phyloP scores from a whole-genome alignment of 2,329 filamentous ascomycete genomes.

The Aureobasidium zeae region DNA sequence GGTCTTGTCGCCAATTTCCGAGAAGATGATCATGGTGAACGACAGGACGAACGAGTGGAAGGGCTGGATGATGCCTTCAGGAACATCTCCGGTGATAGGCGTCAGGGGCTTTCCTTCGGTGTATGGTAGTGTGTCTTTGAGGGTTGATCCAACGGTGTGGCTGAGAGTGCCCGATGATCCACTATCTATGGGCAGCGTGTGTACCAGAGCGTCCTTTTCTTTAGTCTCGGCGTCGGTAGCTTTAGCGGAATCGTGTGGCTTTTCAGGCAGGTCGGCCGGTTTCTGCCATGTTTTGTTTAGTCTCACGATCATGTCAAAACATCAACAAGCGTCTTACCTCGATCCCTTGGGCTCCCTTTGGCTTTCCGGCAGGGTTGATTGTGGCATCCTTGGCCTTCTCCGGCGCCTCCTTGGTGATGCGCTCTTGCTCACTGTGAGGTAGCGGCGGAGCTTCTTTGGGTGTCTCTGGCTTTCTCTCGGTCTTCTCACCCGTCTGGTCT shows the following conservation, averaged over 20 bases:
- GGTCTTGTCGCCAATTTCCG: conserved; percentile 96
- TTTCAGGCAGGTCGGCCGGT: conserved; percentile 69
- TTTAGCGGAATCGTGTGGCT: conserved; percentile 60
- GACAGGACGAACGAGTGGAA: conserved; percentile 85
- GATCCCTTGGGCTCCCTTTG: conserved; percentile 32
- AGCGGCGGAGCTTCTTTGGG: conserved; percentile 79
- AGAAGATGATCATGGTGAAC: conserved; percentile 94
- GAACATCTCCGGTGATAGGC: conserved; percentile 36
- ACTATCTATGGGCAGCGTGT: background rate
- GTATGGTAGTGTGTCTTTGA: conserved; percentile 31
- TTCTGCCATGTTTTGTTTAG: conserved; percentile 47
- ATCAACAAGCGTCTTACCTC: conserved; percentile 43
- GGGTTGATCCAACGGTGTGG: conserved; percentile 15
- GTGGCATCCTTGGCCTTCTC: conserved; percentile 29
- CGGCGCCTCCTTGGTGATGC: conserved; percentile 34
- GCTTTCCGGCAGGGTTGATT: conserved; percentile 28
- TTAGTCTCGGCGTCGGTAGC: conserved; percentile 23
- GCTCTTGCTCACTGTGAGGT: conserved; percentile 70
- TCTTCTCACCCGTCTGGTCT: conserved; percentile 56
- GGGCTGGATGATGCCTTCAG: conserved; percentile 60
- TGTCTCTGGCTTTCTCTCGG: conserved; percentile 66
- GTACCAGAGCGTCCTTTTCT: conserved; percentile 14
- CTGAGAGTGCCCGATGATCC: conserved; percentile 1
- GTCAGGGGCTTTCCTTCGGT: conserved; percentile 28
- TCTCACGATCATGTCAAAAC: too few species aligned